Base-by-base conservation (phyloP, 305 asterid genomes). In the Striga hermonthica region DNA sequence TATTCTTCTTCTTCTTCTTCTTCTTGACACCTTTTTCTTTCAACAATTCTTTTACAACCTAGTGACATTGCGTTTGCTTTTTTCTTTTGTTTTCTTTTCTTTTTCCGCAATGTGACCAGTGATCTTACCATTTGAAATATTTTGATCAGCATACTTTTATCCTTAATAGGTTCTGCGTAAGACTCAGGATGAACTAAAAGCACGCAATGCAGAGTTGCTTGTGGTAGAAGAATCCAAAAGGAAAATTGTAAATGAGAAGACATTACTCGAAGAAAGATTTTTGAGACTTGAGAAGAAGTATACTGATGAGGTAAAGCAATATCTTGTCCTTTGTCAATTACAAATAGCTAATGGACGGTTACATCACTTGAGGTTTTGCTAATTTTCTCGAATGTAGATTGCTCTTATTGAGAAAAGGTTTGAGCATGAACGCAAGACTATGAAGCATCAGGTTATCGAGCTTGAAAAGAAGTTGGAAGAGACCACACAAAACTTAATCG, bases 391-490 rank as follows among this genome's bases (percentile, higher is more conserved):
- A 77, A 73, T 74, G 78, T 78, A 88, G 96, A 78, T 81, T 65
- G 83, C 83, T 58, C 63, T 45, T 60, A 69, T 83, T 16, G 80
- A 83, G 84, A 85, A 74, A 63, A 82, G 67, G 45, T 75, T 83
- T 74, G 95, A 88, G 73, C 87, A 80, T 70, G 97, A 93, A 82
- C 75, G 76, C 68, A 82, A 77, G 75, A 76, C 70, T 35, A 76
- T 80, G 83, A 83, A 73, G 79, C 75, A 66, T 67, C 85, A 73
- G 65, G 71, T 85, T 65, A 76, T 75, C 47, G 95, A 93, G 74
- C 97, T 90, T 77, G 91, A 88, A 83, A 85, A 82, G 72, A 82
- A 81, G 66, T 70, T 90, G 76, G 91, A 88, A 71, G 88, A 81
- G 64, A 81, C 80, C 72, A 80, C 81, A 45, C 68, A 48, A 34